These are phyloP conservation scores for Stagonosporopsis vannaccii DNA, from an alignment of 2,329 filamentous ascomycete genomes.

Conservation along the genomic window DNA sequence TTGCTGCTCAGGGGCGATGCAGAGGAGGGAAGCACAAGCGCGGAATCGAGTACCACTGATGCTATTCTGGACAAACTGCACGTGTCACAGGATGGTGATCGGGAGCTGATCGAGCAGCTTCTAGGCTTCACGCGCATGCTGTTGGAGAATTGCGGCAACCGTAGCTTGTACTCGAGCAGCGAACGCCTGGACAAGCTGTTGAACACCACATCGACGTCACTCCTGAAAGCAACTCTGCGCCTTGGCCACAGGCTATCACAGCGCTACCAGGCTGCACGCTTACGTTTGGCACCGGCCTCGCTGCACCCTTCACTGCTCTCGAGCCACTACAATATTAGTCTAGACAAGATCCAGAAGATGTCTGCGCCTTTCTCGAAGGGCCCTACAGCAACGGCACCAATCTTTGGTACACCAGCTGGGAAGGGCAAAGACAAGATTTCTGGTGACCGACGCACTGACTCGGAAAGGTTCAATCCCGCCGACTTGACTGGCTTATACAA, in stretches of 20 bases:
- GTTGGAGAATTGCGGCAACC: conserved; percentile 93
- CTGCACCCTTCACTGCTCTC: conserved; percentile 77
- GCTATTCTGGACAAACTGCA: conserved; percentile 61
- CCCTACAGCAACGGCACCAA: conserved; percentile 55
- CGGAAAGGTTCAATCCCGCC: conserved; percentile 54
- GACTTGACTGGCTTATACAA: conserved; percentile 78
- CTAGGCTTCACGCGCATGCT: conserved; percentile 87
- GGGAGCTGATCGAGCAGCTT: conserved; percentile 78
- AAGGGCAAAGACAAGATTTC: conserved; percentile 80
- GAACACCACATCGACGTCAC: conserved; percentile 81
- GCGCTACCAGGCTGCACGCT: conserved; percentile 88
- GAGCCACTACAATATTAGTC: conserved; percentile 78
- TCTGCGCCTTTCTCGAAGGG: conserved; percentile 82
- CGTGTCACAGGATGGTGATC: conserved; percentile 78
- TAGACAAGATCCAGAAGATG: conserved; percentile 83
- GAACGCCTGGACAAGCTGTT: conserved; percentile 86
- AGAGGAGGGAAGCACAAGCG: conserved; percentile 48
- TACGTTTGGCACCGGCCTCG: conserved; percentile 70
- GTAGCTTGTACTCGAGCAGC: conserved; percentile 95
- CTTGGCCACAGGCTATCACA: conserved; percentile 87
- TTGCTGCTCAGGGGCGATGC: conserved; percentile 68
- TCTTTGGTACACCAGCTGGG: conserved; percentile 62
- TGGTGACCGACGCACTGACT: conserved; percentile 46
- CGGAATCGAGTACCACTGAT: conserved; percentile 54
- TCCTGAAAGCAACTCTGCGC: conserved; percentile 80